phyloP scores from a whole-genome alignment of 1,139 yeast species.

The Pneumocystis canis region DNA sequence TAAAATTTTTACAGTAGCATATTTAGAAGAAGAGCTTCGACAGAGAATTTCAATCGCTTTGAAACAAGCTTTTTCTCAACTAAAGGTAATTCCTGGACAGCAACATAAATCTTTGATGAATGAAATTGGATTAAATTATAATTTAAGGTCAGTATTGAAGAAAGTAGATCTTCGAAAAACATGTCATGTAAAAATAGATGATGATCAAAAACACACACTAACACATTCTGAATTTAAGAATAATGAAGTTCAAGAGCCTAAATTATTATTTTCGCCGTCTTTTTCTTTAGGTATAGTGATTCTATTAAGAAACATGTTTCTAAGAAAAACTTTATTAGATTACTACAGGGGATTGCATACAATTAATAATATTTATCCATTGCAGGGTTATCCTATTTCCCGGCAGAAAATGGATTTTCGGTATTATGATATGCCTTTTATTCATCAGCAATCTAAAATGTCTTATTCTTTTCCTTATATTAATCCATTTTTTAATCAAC shows the following conservation, averaged over 20 bases:
- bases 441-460: background rate
- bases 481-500: background rate
- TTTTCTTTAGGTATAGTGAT: background rate
- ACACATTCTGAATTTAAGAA: background rate
- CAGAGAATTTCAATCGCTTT: conserved; percentile 12
- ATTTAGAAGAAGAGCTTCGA: conserved; percentile 25
- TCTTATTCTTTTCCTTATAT: background rate
- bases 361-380: background rate
- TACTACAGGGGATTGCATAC: background rate
- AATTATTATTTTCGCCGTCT: background rate
- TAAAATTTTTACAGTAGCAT: conserved; percentile 59
- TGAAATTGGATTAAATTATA: conserved; percentile 55
- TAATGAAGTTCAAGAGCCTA: background rate
- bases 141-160: background rate
- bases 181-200: background rate
- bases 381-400: background rate
- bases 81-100: conserved; percentile 45
- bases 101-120: conserved; percentile 80
- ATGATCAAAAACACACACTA: background rate
- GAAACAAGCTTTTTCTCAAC: conserved; percentile 42
- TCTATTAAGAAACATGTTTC: background rate
- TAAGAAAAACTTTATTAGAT: background rate
- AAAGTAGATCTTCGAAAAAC: background rate
- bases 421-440: background rate
- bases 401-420: background rate